phyloP scores from a whole-genome alignment of 192 early-diverging fungal species.

The Mortierella antarctica region DNA sequence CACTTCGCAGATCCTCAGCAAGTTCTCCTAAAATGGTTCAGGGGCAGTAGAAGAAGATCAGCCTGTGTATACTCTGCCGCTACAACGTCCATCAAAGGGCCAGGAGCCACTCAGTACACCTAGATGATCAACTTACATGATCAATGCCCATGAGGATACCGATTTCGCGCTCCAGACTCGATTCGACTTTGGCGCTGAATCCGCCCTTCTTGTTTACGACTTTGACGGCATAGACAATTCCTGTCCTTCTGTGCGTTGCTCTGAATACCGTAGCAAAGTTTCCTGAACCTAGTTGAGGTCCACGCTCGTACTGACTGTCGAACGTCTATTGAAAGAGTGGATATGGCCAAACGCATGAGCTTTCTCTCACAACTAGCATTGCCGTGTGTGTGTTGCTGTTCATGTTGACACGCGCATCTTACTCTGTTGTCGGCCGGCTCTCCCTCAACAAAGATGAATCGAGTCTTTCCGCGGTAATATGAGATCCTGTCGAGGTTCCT shows the following conservation, averaged over 20 bases:
- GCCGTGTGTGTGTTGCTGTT: neutral
- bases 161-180: constrained; percentile 72
- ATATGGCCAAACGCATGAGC: neutral
- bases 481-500: constrained; percentile 71
- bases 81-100: neutral
- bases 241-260: constrained; percentile 62
- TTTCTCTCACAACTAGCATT: neutral
- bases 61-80: neutral
- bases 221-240: constrained; percentile 75
- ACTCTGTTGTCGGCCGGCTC: constrained; percentile 37
- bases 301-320: constrained; percentile 41
- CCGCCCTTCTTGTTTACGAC: constrained; percentile 77
- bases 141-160: constrained; percentile 74
- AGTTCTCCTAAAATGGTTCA: constrained; percentile 18
- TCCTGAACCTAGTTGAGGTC: constrained; percentile 55
- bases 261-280: constrained; percentile 75
- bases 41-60: constrained; percentile 45
- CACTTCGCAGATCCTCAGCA: constrained; percentile 36
- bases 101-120: neutral
- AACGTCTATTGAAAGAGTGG: constrained; percentile 33
- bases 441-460: constrained; percentile 46
- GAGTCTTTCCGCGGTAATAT: constrained; percentile 61
- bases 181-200: constrained; percentile 74
- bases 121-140: constrained; percentile 56
- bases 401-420: neutral